phyloP scores from a whole-genome alignment of 108 stramenopile genomes.

The Skeletonema costatum region DNA sequence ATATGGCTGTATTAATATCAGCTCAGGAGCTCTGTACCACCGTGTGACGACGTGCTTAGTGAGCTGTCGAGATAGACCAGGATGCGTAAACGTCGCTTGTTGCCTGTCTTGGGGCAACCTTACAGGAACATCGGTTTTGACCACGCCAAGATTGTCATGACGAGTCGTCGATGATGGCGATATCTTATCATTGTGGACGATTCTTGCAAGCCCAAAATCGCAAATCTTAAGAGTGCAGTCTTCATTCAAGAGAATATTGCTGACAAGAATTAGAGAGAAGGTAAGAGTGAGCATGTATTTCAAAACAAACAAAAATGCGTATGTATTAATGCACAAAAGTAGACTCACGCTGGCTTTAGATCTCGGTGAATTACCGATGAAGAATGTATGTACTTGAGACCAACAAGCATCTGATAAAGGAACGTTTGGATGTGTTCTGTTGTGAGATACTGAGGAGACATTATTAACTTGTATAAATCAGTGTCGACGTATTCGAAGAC shows the following conservation, averaged over 20 bases:
- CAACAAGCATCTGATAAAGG: conserved; percentile 96
- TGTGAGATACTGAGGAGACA: conserved; percentile 97
- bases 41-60: conserved; percentile 99
- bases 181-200: conserved; percentile 65
- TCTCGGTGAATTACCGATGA: conserved; percentile 95
- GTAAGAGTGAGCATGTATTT: not conserved
- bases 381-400: conserved; percentile 94
- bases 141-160: conserved; percentile 1
- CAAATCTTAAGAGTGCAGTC: conserved; percentile 98
- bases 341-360: conserved; percentile 56
- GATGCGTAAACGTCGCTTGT: conserved; percentile 16
- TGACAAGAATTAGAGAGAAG: conserved; percentile 20
- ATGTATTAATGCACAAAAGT: not conserved
- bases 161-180: conserved; percentile 15
- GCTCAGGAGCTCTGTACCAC: conserved; percentile 99
- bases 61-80: conserved; percentile 83
- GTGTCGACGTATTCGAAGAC: conserved; percentile 97
- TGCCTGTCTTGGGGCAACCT: conserved; percentile 21
- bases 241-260: conserved; percentile 96
- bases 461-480: conserved; percentile 98
- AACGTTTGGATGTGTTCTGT: conserved; percentile 98
- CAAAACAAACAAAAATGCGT: conserved; percentile 3
- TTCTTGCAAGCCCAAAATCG: conserved; percentile 98
- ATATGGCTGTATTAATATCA: conserved; percentile 96
- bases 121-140: not conserved